phyloP scores from a whole-genome alignment of 2,329 filamentous ascomycete genomes.

The Cercospora zeina region DNA sequence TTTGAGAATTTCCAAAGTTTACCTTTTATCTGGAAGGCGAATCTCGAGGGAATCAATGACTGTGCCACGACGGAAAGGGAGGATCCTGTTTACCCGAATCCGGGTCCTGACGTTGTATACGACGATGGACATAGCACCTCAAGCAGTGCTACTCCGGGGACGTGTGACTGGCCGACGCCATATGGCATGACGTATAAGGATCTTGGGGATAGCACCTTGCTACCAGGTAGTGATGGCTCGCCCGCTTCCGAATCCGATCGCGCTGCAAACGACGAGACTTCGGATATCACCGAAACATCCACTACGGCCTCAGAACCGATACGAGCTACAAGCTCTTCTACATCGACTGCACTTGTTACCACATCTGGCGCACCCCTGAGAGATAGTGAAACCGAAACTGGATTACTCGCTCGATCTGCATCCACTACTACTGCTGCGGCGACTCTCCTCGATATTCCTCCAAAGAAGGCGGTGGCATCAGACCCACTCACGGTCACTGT shows the following conservation, averaged over 20 bases:
- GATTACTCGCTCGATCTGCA: not conserved
- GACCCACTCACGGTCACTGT: constrained; percentile 24
- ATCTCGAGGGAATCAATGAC: constrained; percentile 45
- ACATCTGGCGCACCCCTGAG: not conserved
- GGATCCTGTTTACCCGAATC: constrained; percentile 46
- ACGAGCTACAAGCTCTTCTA: not conserved
- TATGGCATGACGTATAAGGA: constrained; percentile 36
- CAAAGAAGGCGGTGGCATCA: not conserved
- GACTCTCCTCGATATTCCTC: not conserved
- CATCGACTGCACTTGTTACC: not conserved
- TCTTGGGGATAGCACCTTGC: constrained; percentile 19
- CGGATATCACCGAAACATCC: not conserved
- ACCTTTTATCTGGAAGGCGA: constrained; percentile 49
- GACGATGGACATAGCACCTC: constrained; percentile 39
- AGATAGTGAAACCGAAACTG: not conserved
- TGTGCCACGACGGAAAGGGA: constrained; percentile 44
- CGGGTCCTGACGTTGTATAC: constrained; percentile 46
- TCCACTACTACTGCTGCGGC: constrained; percentile 2
- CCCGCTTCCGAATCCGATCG: not conserved
- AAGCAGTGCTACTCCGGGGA: constrained; percentile 32
- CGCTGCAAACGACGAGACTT: no score
- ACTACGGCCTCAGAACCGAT: not conserved
- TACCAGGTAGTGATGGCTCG: not conserved
- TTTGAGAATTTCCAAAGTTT: constrained; percentile 38
- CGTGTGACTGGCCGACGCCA: constrained; percentile 38